Evolutionary conservation across 179 eudicot genomes (phyloP).

Genomic region (Nepenthes alata): DNA sequence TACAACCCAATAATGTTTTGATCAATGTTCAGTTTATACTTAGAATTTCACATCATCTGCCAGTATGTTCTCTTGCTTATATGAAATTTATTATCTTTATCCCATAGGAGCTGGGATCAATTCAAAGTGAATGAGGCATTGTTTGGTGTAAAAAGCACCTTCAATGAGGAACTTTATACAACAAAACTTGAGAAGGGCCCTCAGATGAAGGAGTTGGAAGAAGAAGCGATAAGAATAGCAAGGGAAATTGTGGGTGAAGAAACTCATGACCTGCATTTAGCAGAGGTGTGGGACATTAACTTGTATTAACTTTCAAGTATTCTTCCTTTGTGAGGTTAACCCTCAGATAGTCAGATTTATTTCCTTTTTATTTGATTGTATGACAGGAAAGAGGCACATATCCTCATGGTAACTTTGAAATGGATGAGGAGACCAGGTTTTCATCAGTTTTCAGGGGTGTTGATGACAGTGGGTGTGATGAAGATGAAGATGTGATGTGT

Average conservation of each 20-base stretch:
- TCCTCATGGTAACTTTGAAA: conserved; percentile 43
- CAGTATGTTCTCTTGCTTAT: conserved; percentile 8
- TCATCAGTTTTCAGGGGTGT: conserved; percentile 75
- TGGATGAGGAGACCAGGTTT: conserved; percentile 88
- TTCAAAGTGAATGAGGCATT: conserved; percentile 76
- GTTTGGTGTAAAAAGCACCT: conserved; percentile 95
- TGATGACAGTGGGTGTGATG: conserved; percentile 68
- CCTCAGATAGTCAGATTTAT: not conserved
- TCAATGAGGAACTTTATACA: conserved; percentile 72
- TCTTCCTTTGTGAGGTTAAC: not conserved
- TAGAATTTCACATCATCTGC: not conserved
- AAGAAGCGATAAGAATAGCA: conserved; percentile 73
- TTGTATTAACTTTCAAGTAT: conserved; percentile 5
- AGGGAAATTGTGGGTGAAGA: conserved; percentile 99
- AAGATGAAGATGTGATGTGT: conserved; percentile 46
- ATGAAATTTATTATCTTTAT: conserved; percentile 5
- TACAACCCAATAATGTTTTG: too few relatives aligned
- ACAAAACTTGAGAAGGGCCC: conserved; percentile 95
- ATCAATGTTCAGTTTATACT: not conserved
- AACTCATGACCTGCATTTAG: conserved; percentile 81
- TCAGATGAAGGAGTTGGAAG: conserved; percentile 70
- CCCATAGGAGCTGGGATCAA: conserved; percentile 85
- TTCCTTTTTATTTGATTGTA: not conserved
- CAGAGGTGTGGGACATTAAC: conserved; percentile 51
- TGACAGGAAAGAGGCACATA: conserved; percentile 71